Conservation (phyloP, 192 early-diverging fungal genomes). For the Coemansia sp. region DNA sequence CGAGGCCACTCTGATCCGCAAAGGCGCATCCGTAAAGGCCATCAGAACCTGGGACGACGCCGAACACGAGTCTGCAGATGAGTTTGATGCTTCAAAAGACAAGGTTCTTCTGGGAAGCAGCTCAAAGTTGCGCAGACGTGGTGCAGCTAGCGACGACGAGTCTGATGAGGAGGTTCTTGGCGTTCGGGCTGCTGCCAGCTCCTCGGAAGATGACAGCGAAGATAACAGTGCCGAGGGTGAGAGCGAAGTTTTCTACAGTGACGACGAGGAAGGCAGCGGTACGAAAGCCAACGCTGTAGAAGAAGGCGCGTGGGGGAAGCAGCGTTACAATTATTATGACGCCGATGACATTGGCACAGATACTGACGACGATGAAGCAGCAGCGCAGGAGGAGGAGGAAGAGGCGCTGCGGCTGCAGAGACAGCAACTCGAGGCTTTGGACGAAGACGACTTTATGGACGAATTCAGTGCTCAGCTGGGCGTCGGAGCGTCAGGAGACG, state of each 20-base stretch:
- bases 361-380: conserved; percentile 64
- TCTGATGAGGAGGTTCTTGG: conserved; percentile 79
- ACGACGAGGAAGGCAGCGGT: conserved; percentile 31
- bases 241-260: conserved; percentile 22
- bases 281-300: conserved; percentile 23
- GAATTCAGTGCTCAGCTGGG: conserved; percentile 59
- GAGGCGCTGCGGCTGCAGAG: conserved; percentile 86
- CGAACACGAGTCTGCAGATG: conserved; percentile 74
- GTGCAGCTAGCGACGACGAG: conserved; percentile 55
- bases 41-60: conserved; percentile 71
- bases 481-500: conserved; percentile 22
- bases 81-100: conserved; percentile 63
- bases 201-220: conserved; percentile 45
- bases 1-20: conserved; percentile 34
- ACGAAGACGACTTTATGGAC: conserved; percentile 87
- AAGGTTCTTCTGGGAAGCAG: conserved; percentile 55
- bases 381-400: conserved; percentile 77
- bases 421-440: conserved; percentile 70
- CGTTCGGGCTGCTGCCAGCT: conserved; percentile 51
- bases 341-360: conserved; percentile 78
- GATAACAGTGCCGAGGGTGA: conserved; percentile 54
- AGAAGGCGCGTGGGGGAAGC: conserved; percentile 78
- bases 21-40: conserved; percentile 58
- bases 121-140: conserved; percentile 9
- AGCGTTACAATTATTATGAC: conserved; percentile 77